Percentiles rank a stretch among this genome's conserved stretches.
Evolutionary conservation across 805 yeast species (phyloP).

Genomic region (Candida chauliodis): DNA sequence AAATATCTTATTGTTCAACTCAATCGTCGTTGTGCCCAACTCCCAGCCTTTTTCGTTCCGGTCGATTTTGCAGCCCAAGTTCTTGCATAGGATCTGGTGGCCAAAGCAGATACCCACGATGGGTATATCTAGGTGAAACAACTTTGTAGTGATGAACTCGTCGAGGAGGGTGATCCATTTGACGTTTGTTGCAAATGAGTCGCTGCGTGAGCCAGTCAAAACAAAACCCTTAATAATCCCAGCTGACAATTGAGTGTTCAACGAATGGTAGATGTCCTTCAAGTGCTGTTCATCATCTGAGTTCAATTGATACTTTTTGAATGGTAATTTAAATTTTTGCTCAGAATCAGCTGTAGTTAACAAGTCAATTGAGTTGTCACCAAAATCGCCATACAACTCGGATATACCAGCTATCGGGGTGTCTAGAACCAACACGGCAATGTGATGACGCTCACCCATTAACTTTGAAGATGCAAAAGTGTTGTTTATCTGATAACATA

Average conservation of each 20-base stretch:
- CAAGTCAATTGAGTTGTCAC: constrained; percentile 41
- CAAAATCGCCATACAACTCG: constrained; percentile 49
- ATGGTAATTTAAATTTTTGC: constrained; percentile 2
- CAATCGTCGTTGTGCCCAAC: constrained; percentile 53
- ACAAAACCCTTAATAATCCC: constrained; percentile 38
- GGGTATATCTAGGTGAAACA: constrained; percentile 28
- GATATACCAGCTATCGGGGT: constrained; percentile 27
- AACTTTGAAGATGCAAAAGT: neutral
- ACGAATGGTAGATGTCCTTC: constrained; percentile 11
- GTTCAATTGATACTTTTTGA: constrained; percentile 15
- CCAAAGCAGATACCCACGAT: constrained; percentile 81
- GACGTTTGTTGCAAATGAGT: constrained; percentile 37
- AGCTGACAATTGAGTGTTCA: constrained; percentile 22
- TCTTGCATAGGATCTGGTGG: constrained; percentile 72
- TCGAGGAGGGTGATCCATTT: constrained; percentile 42
- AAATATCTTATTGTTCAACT: constrained; percentile 40
- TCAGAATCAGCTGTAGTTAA: constrained; percentile 14
- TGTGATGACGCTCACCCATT: constrained; percentile 17
- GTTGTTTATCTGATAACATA: neutral
- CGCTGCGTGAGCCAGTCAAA: constrained; percentile 51
- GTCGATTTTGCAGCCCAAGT: constrained; percentile 58
- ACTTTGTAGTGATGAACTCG: constrained; percentile 25
- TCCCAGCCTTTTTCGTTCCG: constrained; percentile 72
- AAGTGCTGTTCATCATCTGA: neutral
- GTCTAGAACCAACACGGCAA: constrained; percentile 41